phyloP scores from a whole-genome alignment of 768 basidiomycete genomes.

The Chlorophyllum brunneum region DNA sequence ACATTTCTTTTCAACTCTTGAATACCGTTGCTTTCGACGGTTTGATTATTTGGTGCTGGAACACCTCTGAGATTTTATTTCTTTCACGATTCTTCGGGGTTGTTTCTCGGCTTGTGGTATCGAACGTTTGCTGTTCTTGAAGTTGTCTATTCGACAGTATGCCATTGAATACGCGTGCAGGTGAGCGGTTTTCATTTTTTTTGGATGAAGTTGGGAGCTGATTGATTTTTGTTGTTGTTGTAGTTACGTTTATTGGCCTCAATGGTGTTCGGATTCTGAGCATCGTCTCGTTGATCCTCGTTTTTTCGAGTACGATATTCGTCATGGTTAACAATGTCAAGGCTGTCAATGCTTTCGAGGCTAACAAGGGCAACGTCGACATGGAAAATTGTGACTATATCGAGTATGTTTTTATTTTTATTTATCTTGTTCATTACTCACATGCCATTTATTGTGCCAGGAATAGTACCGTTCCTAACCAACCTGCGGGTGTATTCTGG shows the following conservation, averaged over 20 bases:
- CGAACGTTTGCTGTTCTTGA: too few species aligned
- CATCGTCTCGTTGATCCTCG: slow-evolving; percentile 74
- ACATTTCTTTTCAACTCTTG: not conserved
- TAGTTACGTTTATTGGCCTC: slow-evolving; percentile 64
- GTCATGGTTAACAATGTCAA: slow-evolving; percentile 73
- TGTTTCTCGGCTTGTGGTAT: not conserved
- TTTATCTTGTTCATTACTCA: not conserved
- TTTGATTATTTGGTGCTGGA: slow-evolving; percentile 10
- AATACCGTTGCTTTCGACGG: not conserved
- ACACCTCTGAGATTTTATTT: slow-evolving; percentile 2
- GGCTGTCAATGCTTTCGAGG: slow-evolving; percentile 64
- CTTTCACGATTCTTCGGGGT: not conserved
- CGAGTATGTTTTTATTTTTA: slow-evolving; percentile 37
- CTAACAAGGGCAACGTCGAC: slow-evolving; percentile 31
- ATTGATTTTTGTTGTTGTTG: not conserved
- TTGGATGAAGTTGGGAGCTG: not conserved
- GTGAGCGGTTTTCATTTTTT: not conserved
- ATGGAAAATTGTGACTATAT: slow-evolving; percentile 74
- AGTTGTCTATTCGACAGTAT: not conserved
- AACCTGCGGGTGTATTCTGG: slow-evolving; percentile 91
- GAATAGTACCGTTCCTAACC: slow-evolving; percentile 88
- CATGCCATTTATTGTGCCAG: slow-evolving; percentile 20
- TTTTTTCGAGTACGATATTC: slow-evolving; percentile 73
- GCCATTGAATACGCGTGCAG: slow-evolving; percentile 1
- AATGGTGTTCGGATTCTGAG: slow-evolving; percentile 75